Evolutionary conservation across 2,329 filamentous ascomycete species (phyloP).

Genomic region (Curvularia sp.): DNA sequence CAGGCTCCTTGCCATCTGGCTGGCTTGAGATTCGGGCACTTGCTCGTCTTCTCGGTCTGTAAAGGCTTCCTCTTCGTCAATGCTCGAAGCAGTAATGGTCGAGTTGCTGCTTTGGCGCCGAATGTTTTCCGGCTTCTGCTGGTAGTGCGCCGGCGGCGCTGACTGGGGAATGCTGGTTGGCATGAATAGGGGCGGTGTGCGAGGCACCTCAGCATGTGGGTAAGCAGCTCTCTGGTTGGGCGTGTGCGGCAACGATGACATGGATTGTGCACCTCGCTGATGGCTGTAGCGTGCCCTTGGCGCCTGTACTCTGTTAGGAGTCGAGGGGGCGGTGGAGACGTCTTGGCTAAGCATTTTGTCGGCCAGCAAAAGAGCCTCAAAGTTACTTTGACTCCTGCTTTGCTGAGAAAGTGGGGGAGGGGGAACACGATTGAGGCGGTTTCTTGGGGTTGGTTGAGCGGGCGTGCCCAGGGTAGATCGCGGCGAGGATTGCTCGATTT

Average conservation of each 20-base stretch:
- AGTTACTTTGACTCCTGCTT: slow-evolving; percentile 65
- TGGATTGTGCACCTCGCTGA: slow-evolving; percentile 77
- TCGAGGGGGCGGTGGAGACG: slow-evolving; percentile 76
- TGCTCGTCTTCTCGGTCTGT: slow-evolving; percentile 73
- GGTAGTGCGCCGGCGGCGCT: slow-evolving; percentile 52
- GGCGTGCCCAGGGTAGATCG: slow-evolving; percentile 63
- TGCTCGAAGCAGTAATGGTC: slow-evolving; percentile 53
- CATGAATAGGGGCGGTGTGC: slow-evolving; percentile 51
- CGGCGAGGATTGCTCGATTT: slow-evolving; percentile 70
- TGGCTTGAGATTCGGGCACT: slow-evolving; percentile 76
- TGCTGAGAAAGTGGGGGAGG: slow-evolving; percentile 59
- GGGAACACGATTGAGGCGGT: slow-evolving; percentile 36
- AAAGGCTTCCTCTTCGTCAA: slow-evolving; percentile 54
- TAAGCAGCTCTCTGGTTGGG: slow-evolving; percentile 66
- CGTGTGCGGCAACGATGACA: slow-evolving; percentile 84
- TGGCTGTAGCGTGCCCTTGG: slow-evolving; percentile 67
- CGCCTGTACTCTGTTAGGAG: slow-evolving; percentile 62
- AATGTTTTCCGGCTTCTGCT: slow-evolving; percentile 36
- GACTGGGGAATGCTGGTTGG: slow-evolving; percentile 47
- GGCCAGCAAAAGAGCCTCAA: slow-evolving; percentile 77
- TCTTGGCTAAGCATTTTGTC: slow-evolving; percentile 81
- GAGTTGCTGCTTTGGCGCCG: slow-evolving; percentile 75
- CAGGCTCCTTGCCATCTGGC: slow-evolving; percentile 77
- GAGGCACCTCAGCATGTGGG: slow-evolving; percentile 65
- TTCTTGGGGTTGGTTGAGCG: slow-evolving; percentile 59